phyloP scores from a whole-genome alignment of 2,329 filamentous ascomycete genomes.

The Madurella mycetomatis region DNA sequence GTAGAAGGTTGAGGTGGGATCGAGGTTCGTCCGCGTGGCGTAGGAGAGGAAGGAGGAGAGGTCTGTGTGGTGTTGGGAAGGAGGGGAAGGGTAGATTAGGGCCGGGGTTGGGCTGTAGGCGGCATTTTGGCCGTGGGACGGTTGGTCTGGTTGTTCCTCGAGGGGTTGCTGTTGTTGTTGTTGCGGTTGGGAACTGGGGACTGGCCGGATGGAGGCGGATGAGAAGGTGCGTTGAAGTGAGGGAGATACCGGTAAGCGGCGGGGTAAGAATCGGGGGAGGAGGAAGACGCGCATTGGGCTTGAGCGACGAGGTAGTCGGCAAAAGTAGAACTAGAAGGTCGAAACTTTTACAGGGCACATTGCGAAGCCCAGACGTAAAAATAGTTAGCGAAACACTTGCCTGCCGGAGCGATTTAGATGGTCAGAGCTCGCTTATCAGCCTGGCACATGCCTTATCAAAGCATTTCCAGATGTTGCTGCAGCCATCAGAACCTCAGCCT shows the following conservation, averaged over 20 bases:
- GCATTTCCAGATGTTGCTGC: too few species aligned
- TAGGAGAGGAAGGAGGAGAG: conserved; percentile 62
- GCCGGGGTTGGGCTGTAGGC: not conserved
- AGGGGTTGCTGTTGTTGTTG: conserved; percentile 2
- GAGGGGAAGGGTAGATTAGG: conserved; percentile 43
- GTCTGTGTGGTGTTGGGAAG: conserved; percentile 54
- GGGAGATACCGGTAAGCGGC: not conserved
- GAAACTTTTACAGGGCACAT: too few species aligned
- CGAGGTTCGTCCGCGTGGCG: conserved; percentile 52
- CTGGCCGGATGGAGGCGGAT: not conserved
- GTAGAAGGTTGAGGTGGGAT: conserved; percentile 55
- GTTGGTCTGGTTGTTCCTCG: not conserved
- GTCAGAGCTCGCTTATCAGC: not conserved
- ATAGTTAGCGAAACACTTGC: too few species aligned
- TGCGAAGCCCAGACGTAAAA: too few species aligned
- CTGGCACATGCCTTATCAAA: not conserved
- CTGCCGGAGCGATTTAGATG: not conserved
- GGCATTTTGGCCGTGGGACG: not conserved
- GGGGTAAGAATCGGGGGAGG: not conserved
- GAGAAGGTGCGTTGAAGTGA: conserved; percentile 4
- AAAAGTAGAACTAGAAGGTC: too few species aligned
- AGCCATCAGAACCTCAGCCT: not conserved
- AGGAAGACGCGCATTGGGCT: not conserved
- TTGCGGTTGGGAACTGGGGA: not conserved
- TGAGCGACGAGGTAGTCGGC: too few species aligned